Conservation (phyloP, 164 flowering plant species). For the Tinospora cordifolia region DNA sequence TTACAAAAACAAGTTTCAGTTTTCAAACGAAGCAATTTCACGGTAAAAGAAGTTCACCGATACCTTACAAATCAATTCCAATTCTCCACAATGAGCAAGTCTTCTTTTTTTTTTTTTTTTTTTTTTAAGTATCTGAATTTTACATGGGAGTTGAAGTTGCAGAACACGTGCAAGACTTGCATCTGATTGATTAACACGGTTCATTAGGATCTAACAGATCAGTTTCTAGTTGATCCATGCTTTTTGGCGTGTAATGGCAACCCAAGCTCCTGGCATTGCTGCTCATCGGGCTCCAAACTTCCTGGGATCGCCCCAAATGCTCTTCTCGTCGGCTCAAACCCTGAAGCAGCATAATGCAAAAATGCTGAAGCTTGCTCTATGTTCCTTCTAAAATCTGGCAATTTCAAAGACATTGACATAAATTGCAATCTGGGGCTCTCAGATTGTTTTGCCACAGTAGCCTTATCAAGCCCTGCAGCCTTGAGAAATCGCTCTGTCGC, state of each 20-base stretch:
- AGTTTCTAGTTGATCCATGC: not conserved
- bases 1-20: too few species aligned
- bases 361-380: slow-evolving; percentile 72
- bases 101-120: too few species aligned
- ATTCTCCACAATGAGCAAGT: too few species aligned
- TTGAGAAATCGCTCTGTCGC: slow-evolving; percentile 71
- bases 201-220: not conserved
- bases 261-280: slow-evolving; percentile 68
- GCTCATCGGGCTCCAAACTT: slow-evolving; percentile 68
- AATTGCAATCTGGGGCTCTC: slow-evolving; percentile 25
- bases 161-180: too few species aligned
- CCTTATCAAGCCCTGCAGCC: slow-evolving; percentile 43
- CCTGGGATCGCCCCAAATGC: slow-evolving; percentile 72
- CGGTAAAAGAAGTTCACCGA: too few species aligned
- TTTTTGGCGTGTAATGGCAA: slow-evolving; percentile 26
- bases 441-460: slow-evolving; percentile 9
- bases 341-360: slow-evolving; percentile 52
- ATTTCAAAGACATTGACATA: slow-evolving; percentile 43
- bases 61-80: too few species aligned
- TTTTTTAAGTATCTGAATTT: too few species aligned
- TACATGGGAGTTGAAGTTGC: too few species aligned
- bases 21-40: too few species aligned
- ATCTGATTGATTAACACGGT: too few species aligned
- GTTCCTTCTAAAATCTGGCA: slow-evolving; percentile 25
- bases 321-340: slow-evolving; percentile 46